A percentile compares a stretch with the other conserved stretches of the same genome.
These are phyloP conservation scores for Amanita thiersii DNA, from an alignment of 768 basidiomycete species.

Conservation along the genomic window DNA sequence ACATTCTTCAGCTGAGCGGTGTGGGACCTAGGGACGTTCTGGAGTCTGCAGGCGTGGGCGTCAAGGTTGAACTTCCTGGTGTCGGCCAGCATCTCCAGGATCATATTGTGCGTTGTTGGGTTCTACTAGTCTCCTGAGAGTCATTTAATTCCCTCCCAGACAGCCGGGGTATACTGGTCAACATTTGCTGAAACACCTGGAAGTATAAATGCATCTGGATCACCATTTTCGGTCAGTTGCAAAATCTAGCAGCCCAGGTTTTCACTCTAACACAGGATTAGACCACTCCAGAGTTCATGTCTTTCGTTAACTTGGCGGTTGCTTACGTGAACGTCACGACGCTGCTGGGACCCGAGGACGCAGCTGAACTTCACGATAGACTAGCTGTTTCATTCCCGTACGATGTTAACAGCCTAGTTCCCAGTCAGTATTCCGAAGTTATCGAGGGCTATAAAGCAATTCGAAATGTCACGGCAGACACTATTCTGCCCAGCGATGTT, in stretches of 20 bases:
- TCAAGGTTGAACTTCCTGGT: constrained; percentile 36
- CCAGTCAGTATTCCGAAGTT: constrained; percentile 35
- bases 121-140: background rate
- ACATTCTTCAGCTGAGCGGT: constrained; percentile 44
- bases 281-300: constrained; percentile 32
- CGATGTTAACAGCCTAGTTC: constrained; percentile 29
- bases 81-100: constrained; percentile 52
- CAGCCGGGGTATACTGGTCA: constrained; percentile 20
- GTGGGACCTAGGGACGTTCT: constrained; percentile 44
- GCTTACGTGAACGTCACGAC: constrained; percentile 48
- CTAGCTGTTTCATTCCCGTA: constrained; percentile 18
- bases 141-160: constrained; percentile 10
- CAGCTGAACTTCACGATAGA: constrained; percentile 11
- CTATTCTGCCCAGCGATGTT: constrained; percentile 28
- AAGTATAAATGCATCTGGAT: constrained; percentile 18
- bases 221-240: constrained; percentile 21
- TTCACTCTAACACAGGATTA: constrained; percentile 12
- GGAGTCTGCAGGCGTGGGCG: constrained; percentile 28
- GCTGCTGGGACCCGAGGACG: constrained; percentile 26
- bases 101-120: constrained; percentile 27
- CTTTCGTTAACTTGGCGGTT: constrained; percentile 57
- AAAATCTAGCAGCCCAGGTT: background rate
- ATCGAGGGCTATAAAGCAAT: constrained; percentile 48
- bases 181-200: constrained; percentile 23
- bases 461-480: constrained; percentile 34